Evolutionary conservation across 2,329 filamentous ascomycete species (phyloP).

Genomic region (Exserohilum turcica): DNA sequence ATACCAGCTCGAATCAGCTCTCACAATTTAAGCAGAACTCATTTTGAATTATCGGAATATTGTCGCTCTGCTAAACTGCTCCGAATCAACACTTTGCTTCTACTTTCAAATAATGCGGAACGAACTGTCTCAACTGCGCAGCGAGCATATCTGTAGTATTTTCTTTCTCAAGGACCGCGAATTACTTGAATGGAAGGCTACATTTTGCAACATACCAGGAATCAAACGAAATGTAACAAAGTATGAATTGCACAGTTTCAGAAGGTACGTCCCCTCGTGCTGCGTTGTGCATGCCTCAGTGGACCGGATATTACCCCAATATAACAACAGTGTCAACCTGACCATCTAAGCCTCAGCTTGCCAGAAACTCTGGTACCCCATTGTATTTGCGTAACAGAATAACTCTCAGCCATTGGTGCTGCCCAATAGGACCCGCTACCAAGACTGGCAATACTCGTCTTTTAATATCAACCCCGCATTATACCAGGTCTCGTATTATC

Average conservation of each 20-base stretch:
- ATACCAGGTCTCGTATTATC: conserved; percentile 22
- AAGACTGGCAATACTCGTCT: neutral
- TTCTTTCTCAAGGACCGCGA: too few species aligned
- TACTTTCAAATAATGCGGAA: too few species aligned
- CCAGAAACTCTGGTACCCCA: neutral
- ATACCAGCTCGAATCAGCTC: too few species aligned
- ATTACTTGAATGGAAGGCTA: too few species aligned
- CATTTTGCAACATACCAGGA: too few species aligned
- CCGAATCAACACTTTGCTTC: too few species aligned
- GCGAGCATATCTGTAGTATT: too few species aligned
- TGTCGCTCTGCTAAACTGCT: too few species aligned
- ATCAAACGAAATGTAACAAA: neutral
- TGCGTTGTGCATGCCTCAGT: neutral
- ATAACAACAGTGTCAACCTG: neutral
- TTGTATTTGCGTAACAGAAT: neutral
- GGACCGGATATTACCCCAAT: neutral
- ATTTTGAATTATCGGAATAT: too few species aligned
- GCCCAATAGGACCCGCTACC: neutral
- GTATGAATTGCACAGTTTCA: neutral
- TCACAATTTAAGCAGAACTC: too few species aligned
- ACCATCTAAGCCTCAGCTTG: neutral
- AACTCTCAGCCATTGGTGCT: neutral
- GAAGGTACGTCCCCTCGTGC: neutral
- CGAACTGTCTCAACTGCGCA: too few species aligned
- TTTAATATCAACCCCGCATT: conserved; percentile 20